Evolutionary conservation across 1,139 yeast genomes (phyloP).

Genomic region (Hyphopichia fennica): DNA sequence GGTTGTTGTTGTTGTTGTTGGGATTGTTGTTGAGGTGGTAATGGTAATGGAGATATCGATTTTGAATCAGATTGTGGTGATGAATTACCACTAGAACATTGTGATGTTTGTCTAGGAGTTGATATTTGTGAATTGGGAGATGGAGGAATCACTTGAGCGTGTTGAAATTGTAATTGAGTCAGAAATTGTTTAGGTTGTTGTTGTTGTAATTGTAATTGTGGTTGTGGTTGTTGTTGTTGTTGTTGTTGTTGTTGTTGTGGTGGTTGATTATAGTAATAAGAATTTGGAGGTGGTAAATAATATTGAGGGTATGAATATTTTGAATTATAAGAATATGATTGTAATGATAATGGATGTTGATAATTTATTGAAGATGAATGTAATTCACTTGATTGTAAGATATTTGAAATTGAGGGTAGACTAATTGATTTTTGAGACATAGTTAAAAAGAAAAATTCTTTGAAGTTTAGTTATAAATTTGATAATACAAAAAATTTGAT

Average conservation of each 20-base stretch:
- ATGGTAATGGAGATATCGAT: not conserved
- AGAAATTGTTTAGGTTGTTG: slow-evolving; percentile 2
- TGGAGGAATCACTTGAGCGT: slow-evolving; percentile 3
- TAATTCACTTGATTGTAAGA: slow-evolving; percentile 16
- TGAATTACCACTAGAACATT: not conserved
- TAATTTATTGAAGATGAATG: not conserved
- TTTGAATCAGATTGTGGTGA: not conserved
- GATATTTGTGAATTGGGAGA: slow-evolving; percentile 7
- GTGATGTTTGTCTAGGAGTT: not conserved
- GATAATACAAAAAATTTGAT: not conserved
- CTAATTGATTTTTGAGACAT: slow-evolving; percentile 15
- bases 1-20: not conserved
- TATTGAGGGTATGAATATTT: not conserved
- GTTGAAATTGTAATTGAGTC: too few species aligned
- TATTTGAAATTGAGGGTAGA: slow-evolving; percentile 40
- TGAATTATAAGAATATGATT: slow-evolving; percentile 3
- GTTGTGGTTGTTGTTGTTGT: not conserved
- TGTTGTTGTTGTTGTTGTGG: slow-evolving; percentile 5
- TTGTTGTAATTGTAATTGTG: slow-evolving; percentile 5
- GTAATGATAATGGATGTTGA: slow-evolving; percentile 1
- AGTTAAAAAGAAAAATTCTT: not conserved
- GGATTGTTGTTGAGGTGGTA: slow-evolving; percentile 1
- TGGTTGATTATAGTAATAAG: slow-evolving; percentile 4
- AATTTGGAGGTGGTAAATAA: not conserved
- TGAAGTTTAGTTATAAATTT: not conserved